These are phyloP conservation scores for Quercus lobata DNA, from an alignment of 331 rosid genomes.

Conservation along the genomic window DNA sequence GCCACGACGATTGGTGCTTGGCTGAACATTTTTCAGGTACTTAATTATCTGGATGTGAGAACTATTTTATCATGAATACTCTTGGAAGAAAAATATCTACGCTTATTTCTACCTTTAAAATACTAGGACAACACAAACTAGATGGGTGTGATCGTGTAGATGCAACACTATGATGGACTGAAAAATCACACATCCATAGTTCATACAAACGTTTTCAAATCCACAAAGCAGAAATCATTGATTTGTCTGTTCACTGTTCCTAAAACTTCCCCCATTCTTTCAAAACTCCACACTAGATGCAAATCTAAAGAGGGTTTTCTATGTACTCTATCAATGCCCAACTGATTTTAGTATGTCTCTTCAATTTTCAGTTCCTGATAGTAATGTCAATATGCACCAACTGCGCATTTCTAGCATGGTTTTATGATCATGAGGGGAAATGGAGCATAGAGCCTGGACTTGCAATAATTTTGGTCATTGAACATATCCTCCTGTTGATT, in stretches of 20 bases:
- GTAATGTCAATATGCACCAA: slow-evolving; percentile 92
- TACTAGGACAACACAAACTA: background rate
- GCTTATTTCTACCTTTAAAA: background rate
- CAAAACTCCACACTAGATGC: background rate
- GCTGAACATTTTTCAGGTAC: slow-evolving; percentile 95
- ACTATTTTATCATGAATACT: background rate
- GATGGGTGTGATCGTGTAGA: background rate
- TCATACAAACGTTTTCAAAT: background rate
- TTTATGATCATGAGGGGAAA: slow-evolving; percentile 85
- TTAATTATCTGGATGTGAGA: background rate
- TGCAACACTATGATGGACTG: background rate
- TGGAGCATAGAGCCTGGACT: slow-evolving; percentile 99
- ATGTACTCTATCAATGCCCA: background rate
- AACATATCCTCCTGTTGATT: slow-evolving; percentile 73
- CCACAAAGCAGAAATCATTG: background rate
- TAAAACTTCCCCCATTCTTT: background rate
- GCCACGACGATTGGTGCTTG: slow-evolving; percentile 92
- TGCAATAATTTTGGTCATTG: slow-evolving; percentile 87
- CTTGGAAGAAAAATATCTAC: background rate
- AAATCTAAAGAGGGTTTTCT: background rate
- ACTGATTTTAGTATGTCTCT: slow-evolving; percentile 17
- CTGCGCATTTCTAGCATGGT: slow-evolving; percentile 89
- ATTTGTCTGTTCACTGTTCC: background rate
- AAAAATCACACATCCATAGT: background rate
- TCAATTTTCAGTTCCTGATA: slow-evolving; percentile 61